A percentile compares a stretch with the other conserved stretches of the same genome.
phyloP scores from a whole-genome alignment of 2,329 filamentous ascomycete genomes.

The Bipolaris sorokiniana region DNA sequence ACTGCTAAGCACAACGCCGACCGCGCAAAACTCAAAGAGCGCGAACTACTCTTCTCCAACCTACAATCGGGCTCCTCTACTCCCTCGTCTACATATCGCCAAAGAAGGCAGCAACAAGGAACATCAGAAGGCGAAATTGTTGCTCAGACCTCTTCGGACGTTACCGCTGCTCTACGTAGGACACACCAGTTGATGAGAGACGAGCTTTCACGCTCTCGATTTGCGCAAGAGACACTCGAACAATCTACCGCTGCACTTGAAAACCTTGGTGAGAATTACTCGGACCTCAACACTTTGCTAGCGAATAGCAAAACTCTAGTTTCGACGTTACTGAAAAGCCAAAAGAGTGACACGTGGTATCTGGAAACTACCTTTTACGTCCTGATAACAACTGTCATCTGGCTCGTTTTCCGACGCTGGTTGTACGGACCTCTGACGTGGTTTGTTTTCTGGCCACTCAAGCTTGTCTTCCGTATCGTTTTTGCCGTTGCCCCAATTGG shows the following conservation, averaged over 20 bases:
- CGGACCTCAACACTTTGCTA: slow-evolving; percentile 77
- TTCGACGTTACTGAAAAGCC: slow-evolving; percentile 78
- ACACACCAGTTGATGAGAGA: slow-evolving; percentile 86
- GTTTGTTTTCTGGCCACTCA: slow-evolving; percentile 83
- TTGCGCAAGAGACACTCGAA: slow-evolving; percentile 85
- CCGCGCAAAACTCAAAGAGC: slow-evolving; percentile 75
- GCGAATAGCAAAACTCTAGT: slow-evolving; percentile 76
- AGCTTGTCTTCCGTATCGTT: slow-evolving; percentile 66
- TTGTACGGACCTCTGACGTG: slow-evolving; percentile 91
- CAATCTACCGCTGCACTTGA: slow-evolving; percentile 84
- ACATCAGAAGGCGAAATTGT: slow-evolving; percentile 74
- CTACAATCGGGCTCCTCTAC: slow-evolving; percentile 57
- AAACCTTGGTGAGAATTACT: slow-evolving; percentile 81
- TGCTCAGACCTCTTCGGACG: slow-evolving; percentile 77
- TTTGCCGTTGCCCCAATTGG: slow-evolving; percentile 64
- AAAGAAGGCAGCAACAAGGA: slow-evolving; percentile 53
- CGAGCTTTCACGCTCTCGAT: slow-evolving; percentile 84
- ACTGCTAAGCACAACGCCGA: slow-evolving; percentile 77
- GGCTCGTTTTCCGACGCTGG: slow-evolving; percentile 84
- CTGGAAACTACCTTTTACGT: slow-evolving; percentile 88
- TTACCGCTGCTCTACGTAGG: slow-evolving; percentile 81
- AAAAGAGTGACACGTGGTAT: slow-evolving; percentile 99
- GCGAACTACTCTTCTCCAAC: slow-evolving; percentile 74
- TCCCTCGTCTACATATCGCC: slow-evolving; percentile 45
- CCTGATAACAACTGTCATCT: slow-evolving; percentile 75